These are phyloP conservation scores for Aquilaria yunnanensis DNA, from an alignment of 345 rosid species.

Conservation along the genomic window DNA sequence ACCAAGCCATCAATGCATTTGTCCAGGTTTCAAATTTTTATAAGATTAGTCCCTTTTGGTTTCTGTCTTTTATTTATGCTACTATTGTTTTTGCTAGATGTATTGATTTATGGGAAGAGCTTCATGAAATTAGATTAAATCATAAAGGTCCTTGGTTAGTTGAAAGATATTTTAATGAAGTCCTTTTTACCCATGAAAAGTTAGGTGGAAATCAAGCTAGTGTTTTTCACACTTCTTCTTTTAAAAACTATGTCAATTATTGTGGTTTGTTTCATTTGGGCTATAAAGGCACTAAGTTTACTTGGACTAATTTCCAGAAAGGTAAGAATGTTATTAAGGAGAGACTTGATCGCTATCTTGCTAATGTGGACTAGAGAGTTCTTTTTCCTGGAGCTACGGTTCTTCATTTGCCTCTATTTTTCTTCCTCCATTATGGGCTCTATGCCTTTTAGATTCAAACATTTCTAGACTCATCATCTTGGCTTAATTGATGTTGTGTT, in stretches of 20 bases:
- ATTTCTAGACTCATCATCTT: neutral
- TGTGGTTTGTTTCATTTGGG: neutral
- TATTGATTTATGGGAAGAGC: neutral
- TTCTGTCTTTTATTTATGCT: too few species aligned
- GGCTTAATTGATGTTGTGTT: neutral
- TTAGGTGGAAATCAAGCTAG: neutral
- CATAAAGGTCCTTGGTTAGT: neutral
- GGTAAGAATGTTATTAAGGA: neutral
- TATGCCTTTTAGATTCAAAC: neutral
- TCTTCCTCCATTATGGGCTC: neutral
- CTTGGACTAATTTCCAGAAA: neutral
- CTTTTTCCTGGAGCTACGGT: neutral
- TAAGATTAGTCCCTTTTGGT: neutral
- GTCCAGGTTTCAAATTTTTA: neutral
- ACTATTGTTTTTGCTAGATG: neutral
- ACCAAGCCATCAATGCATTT: neutral
- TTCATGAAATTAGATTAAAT: neutral
- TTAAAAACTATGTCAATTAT: neutral
- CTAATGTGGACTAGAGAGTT: neutral
- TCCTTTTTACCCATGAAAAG: neutral
- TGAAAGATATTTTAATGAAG: neutral
- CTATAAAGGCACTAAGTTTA: neutral
- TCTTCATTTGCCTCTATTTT: neutral
- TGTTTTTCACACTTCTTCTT: neutral
- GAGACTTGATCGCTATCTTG: neutral